Evolutionary conservation across 208 protist genomes (phyloP), one percentile per base, ranked within the genome.

Genomic region (Naegleria lovaniensis): DNA sequence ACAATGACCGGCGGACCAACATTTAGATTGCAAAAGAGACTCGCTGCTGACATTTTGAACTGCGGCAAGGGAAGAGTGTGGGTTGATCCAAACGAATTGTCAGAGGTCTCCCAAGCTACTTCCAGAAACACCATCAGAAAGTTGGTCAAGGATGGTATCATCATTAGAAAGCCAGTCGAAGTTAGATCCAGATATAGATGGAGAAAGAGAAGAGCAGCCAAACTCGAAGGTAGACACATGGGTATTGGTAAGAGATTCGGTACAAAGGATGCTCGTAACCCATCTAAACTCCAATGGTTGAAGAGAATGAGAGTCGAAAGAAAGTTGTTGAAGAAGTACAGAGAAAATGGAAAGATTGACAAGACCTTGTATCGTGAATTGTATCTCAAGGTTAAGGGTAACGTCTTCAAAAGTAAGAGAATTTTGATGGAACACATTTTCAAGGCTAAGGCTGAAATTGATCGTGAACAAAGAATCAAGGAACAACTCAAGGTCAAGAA

Each of bases 391-490:
- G 92, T 94, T 76, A 99, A 99, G 96, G 99, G 99, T 98, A 99
- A 99, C 96, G 96, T 97, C 87, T 99, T 99, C 98, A 99, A 98
- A 95, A 99, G 99, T 97, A 99, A 99, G 96, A 97, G 98, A 93
- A 98, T 97, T 90, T 95, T 99, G 39, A 97, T 99, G 94, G 98
- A 99, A 95, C 95, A 98, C 96, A 99, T 99, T 95, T 95, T 97
- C 95, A 98, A 97, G 94, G 95, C 96, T 91, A 99, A 99, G 96
- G 97, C 97, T 91, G 97, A 99, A 94, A 95, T 98, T 94, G 93
- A 95, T 90, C 97, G 97, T 93, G 96, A 97, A 92, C 97, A 98
- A 94, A 93, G 96, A 92, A 92, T 99, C 33, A 96, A 96, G 90
- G 98, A 99, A 92, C 95, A 96, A 93, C 92, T 96, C 85, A 91